Base-by-base conservation (phyloP, 176 grass and related monocot genomes). In the Typha latifolia region DNA sequence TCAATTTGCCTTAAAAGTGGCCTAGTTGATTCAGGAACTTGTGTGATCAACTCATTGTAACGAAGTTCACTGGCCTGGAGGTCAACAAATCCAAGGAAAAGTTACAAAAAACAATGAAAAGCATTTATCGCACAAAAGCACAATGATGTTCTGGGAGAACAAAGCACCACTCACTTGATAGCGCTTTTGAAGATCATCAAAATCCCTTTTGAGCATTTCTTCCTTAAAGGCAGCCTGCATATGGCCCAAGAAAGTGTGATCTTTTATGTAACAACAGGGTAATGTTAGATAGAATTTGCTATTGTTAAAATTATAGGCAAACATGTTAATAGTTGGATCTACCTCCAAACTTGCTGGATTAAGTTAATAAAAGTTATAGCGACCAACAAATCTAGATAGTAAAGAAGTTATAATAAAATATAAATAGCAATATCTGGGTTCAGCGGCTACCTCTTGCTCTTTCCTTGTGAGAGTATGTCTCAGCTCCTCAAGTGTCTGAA, bases 1-100 rank as follows among this genome's bases (percentile, higher is more conserved):
- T 99, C 95, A 68, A 99, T 94, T 77, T 99, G 95, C 72, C 95
- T 86, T 64, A 99, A 75, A 51, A 99, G 95, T 61, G 95, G 95
- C 16, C 86, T 87, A 48, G 95, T 99, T 61, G 95, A 99, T 23
- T 99, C 89, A 22, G 95, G 95, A 84, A 99, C 89, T 82, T 99
- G 95, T 59, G 95, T 94, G 59, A 90, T 87, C 69, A 99, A 69
- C 73, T 99, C 95, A 87, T 90, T 94, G 76, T 99, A 99, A 15
- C 86, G 95, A 72, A 99, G 81, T 67, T 99, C 95, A 79, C 95
- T 94, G 72, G 74, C 77, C 95, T 99, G 70, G 74, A 84, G 63
- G 69, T 80, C 69, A 75, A 29, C 62, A 11, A 62, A 64, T 61
- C 1, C 20, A 67, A 66, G n/a, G 12, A 12, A 67, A 76, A 16